Evolutionary conservation across 306 rosid genomes (phyloP).

Genomic region (Rosa rugosa): DNA sequence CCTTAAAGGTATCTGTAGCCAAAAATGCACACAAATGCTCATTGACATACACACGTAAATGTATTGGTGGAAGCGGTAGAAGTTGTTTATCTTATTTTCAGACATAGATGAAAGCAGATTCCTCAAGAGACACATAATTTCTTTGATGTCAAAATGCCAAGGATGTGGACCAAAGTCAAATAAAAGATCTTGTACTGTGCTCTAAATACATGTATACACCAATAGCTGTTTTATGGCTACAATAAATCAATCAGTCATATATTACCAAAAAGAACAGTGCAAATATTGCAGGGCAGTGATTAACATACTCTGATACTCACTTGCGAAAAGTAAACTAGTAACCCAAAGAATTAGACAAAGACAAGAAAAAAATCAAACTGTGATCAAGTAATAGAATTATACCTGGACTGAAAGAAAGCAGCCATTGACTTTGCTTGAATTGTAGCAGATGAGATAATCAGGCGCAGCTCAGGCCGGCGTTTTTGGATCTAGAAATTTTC

Average conservation of each 20-base stretch:
- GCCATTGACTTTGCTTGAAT: conserved; percentile 93
- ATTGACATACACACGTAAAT: not conserved
- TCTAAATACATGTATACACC: not conserved
- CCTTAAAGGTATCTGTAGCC: not conserved
- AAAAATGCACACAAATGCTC: not conserved
- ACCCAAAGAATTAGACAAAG: not conserved
- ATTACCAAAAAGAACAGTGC: not conserved
- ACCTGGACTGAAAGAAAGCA: conserved; percentile 73
- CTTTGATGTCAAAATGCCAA: not conserved
- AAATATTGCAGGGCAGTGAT: not conserved
- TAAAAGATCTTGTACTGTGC: not conserved
- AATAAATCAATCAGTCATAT: not conserved
- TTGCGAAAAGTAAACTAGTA: not conserved
- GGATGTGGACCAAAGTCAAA: not conserved
- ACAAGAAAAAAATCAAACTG: conserved; percentile 12
- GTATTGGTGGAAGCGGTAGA: not conserved
- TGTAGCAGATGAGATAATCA: conserved; percentile 89
- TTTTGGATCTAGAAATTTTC: conserved; percentile 63
- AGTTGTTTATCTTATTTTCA: not conserved
- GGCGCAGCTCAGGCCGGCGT: conserved; percentile 79
- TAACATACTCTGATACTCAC: not conserved
- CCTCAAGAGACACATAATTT: not conserved
- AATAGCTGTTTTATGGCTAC: not conserved
- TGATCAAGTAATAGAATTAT: conserved; percentile 17
- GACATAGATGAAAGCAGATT: not conserved